A percentile compares a stretch with the other conserved stretches of the same genome.
Conservation (phyloP, 2,329 filamentous ascomycete species). For the Neonectria sp. region DNA sequence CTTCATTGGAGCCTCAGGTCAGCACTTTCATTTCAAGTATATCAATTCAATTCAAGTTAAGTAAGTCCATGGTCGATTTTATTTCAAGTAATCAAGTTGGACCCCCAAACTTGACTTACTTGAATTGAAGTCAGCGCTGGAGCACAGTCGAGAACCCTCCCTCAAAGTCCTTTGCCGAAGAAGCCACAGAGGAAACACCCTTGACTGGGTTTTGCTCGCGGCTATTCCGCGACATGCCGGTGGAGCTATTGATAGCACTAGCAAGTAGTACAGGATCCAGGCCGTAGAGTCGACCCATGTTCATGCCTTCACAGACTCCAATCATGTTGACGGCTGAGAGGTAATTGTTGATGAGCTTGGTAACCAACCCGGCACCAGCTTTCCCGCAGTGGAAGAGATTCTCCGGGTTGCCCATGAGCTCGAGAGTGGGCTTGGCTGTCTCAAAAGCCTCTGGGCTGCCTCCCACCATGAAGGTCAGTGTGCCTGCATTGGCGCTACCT, state of each 20-base stretch:
- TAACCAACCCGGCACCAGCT: constrained; percentile 30
- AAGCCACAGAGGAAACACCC: too few species aligned
- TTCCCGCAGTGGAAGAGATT: constrained; percentile 33
- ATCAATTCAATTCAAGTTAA: constrained; percentile 1
- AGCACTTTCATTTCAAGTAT: constrained; percentile 2
- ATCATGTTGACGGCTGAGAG: constrained; percentile 33
- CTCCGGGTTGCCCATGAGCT: constrained; percentile 14
- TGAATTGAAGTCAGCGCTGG: neutral
- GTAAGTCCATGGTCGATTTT: neutral
- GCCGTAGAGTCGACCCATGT: constrained; percentile 31
- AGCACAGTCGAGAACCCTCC: too few species aligned
- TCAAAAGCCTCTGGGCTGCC: constrained; percentile 2
- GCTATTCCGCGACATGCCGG: constrained; percentile 34
- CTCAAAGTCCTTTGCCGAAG: too few species aligned
- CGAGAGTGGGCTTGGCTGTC: constrained; percentile 10
- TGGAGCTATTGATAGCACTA: constrained; percentile 32
- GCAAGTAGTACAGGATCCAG: constrained; percentile 22
- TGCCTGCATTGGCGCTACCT: constrained; percentile 28
- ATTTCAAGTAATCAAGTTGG: neutral
- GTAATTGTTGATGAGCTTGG: constrained; percentile 39
- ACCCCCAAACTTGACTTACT: neutral
- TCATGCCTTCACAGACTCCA: constrained; percentile 35
- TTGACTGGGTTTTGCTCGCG: constrained; percentile 36
- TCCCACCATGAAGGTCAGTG: constrained; percentile 37
- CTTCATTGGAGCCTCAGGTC: constrained; percentile 1